Base-by-base conservation (phyloP, 2,329 filamentous ascomycete genomes). In the Ophiostoma quercus region DNA sequence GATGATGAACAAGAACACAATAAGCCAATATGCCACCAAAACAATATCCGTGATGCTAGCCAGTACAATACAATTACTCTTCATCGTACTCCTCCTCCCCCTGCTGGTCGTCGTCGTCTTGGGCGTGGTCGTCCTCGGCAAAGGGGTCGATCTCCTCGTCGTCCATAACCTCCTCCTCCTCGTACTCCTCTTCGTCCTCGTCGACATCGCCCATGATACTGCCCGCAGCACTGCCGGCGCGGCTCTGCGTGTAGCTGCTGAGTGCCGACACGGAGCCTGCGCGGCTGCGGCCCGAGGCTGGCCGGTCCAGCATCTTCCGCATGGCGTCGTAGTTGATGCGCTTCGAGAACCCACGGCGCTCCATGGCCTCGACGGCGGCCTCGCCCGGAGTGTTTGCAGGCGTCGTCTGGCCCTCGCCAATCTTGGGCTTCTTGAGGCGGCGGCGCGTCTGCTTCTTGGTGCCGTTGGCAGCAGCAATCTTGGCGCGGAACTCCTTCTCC, bases 401-500 rank as follows among this genome's bases (percentile, higher is more conserved):
- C 41, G 85, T 87, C 25, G 85, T 85, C 75, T 89, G 86, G n/a
- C 87, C 87, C 75, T 90, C 88, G 67, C 87, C 87, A 75, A 88
- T 88, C 37, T 86, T 79, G 1, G 86, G 84, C 73, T 80, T 78
- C 79, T 85, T 85, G 72, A 82, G 81, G 34, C 84, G 82, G 19
- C 86, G 82, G 12, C 74, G 73, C 22, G 72, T 73, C 72, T 73
- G 73, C 69, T 73, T 74, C 71, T 74, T 74, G n/a, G 78, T 68
- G 6, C 73, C 73, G 69, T 72, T 73, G 43, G 72, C 72, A 2
- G 72, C 72, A 9, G 74, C 86, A 72, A 87, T 81, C 78, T 93
- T 92, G 71, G 88, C 86, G 54, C 90, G 87, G 70, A 96, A 90
- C 7, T 90, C 84, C 78, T 95, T 96, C 71, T 91, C 88, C 76